These are phyloP conservation scores for Allomyces javanicus DNA, from an alignment of 192 early-diverging fungal species.

Conservation along the genomic window DNA sequence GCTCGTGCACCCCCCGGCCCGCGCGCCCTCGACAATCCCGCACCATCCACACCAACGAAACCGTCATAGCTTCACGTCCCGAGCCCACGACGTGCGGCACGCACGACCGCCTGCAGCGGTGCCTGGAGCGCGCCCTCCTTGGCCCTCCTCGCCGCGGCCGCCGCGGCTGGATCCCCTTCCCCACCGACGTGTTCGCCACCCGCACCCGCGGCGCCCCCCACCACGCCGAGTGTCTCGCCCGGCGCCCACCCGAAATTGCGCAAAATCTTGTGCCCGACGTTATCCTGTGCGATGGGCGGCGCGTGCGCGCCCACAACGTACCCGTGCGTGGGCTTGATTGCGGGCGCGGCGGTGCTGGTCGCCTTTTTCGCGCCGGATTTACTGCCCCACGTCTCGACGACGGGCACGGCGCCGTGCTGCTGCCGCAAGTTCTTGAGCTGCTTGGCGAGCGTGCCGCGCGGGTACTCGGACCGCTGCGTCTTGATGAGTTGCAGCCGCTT, in stretches of 20 bases:
- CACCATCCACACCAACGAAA: too few species aligned
- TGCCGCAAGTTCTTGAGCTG: too few species aligned
- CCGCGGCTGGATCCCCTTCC: too few species aligned
- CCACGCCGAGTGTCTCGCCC: background rate
- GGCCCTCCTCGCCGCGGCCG: background rate
- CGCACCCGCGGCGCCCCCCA: too few species aligned
- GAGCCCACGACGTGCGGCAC: background rate
- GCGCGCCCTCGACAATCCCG: too few species aligned
- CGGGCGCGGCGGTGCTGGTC: too few species aligned
- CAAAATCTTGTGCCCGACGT: background rate
- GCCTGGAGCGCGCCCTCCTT: background rate
- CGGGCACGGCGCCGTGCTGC: too few species aligned
- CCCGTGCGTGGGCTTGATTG: background rate
- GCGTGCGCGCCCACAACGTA: background rate
- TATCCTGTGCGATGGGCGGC: background rate
- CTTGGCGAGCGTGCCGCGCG: too few species aligned
- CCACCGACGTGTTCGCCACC: too few species aligned
- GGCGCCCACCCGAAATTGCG: background rate
- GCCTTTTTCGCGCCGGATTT: too few species aligned
- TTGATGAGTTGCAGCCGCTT: background rate
- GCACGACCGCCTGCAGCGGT: background rate
- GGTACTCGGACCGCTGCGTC: background rate
- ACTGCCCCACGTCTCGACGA: too few species aligned
- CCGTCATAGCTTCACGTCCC: background rate
- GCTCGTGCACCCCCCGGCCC: too few species aligned